Base-by-base conservation (phyloP, 345 rosid species). In the Citrus inodora region DNA sequence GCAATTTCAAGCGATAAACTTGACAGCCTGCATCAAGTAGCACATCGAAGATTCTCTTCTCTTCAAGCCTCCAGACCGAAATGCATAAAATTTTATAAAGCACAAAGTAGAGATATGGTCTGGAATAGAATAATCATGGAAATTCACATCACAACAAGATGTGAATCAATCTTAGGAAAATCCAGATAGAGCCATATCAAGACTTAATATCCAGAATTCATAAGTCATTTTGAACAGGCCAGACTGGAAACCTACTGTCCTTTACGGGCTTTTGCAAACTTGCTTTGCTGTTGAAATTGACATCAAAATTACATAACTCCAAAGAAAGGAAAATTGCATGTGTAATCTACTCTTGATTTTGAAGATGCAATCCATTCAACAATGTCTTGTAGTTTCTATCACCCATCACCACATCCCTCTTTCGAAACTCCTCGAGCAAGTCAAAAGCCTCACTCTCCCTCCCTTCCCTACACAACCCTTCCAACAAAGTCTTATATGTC, bases 401-500 rank as follows among this genome's bases (percentile, higher is more conserved):
- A 6, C 97, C 90, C 99, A 94, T 92, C 65, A 83, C 81, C 3
- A 78, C 58, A 77, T 96, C 97, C 76, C 59, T 86, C 83, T 83
- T 92, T 87, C 87, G 92, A 82, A 88, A 92, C 82, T 92, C 89
- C 82, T 91, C 95, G 42, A 96, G 88, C 76, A 96, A 60, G 77
- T 90, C 94, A 58, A 92, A 86, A 78, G 97, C 95, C 70, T 88
- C 92, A 68, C 78, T 68, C 3, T 87, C 87, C 87, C 82, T 91
- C 24, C 97, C 93, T 73, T 85, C 89, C 81, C 92, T 79, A 27
- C 98, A 94, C 82, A 93, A 64, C 81, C 89, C 97, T 38, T 79
- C 94, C 86, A 94, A 85, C 76, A 92, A 86, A 5, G 97, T 94
- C 85, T 87, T 92, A 75, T 93, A 93, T 1, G 97, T 95, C 88